Percentiles rank a stretch among this genome's conserved stretches.
phyloP scores from a whole-genome alignment of 768 basidiomycete genomes.

The Termitomyces sp. region DNA sequence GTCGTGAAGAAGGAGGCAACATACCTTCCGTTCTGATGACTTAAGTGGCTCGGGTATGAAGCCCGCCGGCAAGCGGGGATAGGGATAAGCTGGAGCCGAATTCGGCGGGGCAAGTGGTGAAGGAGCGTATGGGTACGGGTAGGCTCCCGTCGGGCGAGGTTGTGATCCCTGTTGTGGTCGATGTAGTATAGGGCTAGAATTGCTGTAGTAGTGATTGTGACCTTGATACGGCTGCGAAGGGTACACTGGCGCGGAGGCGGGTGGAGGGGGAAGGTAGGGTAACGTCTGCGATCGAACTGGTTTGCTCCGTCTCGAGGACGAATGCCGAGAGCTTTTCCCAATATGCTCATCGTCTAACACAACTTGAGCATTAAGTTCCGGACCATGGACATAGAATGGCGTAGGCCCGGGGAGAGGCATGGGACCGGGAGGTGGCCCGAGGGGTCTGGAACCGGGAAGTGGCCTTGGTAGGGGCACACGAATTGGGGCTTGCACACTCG shows the following conservation, averaged over 20 bases:
- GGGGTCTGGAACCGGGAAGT: background rate
- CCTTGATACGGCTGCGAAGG: background rate
- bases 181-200: background rate
- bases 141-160: background rate
- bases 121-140: background rate
- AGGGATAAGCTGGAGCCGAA: slow-evolving; percentile 3
- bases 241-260: background rate
- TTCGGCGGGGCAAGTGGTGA: slow-evolving; percentile 3
- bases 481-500: background rate
- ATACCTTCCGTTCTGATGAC: background rate
- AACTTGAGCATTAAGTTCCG: background rate
- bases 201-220: background rate
- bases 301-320: background rate
- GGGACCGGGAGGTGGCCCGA: background rate
- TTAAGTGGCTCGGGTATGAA: background rate
- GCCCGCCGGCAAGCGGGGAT: background rate
- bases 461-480: background rate
- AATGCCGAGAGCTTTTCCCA: background rate
- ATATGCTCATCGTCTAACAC: background rate
- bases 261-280: background rate
- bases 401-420: background rate
- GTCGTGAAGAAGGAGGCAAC: background rate
- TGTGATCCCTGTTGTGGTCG: background rate
- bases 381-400: background rate
- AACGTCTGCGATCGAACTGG: background rate